phyloP scores from a whole-genome alignment of 139 green algal genomes.

The Micractinium sp. region DNA sequence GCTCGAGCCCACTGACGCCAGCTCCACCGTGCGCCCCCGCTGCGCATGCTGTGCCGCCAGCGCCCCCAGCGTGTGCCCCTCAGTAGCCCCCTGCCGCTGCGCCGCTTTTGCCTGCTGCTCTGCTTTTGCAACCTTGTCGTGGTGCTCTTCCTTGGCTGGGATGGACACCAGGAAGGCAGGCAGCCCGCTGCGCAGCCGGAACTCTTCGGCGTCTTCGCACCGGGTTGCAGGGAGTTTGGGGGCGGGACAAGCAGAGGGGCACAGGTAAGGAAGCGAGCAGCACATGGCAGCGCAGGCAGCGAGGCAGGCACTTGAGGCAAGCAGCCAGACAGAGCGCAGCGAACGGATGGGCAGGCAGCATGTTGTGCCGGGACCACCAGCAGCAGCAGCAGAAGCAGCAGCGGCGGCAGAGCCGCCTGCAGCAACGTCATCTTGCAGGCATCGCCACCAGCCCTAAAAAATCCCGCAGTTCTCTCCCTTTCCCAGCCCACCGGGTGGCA shows the following conservation, averaged over 20 bases:
- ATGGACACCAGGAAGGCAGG: slow-evolving; percentile 16
- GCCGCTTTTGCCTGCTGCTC: background rate
- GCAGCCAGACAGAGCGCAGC: no score
- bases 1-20: background rate
- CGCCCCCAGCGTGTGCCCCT: background rate
- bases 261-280: background rate
- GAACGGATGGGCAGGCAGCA: no score
- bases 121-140: slow-evolving; percentile 1
- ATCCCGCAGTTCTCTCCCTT: no score
- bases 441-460: no score
- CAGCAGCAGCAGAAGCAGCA: no score
- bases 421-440: background rate
- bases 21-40: background rate
- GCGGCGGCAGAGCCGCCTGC: background rate
- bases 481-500: background rate
- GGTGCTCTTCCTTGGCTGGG: background rate
- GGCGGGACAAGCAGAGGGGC: background rate
- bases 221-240: background rate
- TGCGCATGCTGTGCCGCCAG: background rate
- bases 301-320: background rate
- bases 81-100: background rate
- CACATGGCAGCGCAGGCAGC: background rate
- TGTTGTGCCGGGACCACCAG: no score
- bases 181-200: background rate
- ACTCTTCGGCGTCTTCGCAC: background rate